Percentiles rank a stretch among this genome's conserved stretches.
Evolutionary conservation across 345 rosid genomes (phyloP).

Genomic region (Ceriops zippeliana): DNA sequence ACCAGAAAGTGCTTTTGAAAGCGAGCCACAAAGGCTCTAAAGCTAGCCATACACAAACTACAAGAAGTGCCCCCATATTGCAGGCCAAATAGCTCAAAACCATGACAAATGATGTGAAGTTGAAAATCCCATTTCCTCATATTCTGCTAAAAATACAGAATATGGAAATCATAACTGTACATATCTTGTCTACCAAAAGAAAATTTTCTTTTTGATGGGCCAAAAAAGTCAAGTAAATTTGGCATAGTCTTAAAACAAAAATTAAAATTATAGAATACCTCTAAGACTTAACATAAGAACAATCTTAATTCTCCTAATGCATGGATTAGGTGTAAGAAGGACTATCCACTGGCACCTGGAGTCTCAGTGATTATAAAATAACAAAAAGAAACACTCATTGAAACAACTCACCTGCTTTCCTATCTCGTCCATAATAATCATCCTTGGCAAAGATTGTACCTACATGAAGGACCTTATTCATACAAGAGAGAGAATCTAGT

Average conservation of each 20-base stretch:
- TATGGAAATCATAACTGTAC: too few relatives aligned
- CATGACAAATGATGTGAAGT: too few relatives aligned
- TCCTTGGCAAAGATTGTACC: conserved; percentile 96
- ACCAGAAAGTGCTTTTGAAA: too few relatives aligned
- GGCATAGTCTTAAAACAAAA: not conserved
- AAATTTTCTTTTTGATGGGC: too few relatives aligned
- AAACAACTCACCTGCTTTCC: conserved; percentile 77
- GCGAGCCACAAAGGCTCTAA: too few relatives aligned
- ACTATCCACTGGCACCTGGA: not conserved
- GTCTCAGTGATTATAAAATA: not conserved
- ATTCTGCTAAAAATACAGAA: too few relatives aligned
- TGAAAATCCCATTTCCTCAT: too few relatives aligned
- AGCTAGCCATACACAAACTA: too few relatives aligned
- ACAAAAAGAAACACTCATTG: conserved; percentile 4
- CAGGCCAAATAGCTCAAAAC: too few relatives aligned
- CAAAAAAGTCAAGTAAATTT: too few relatives aligned
- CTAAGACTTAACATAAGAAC: not conserved
- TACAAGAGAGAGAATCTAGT: not conserved
- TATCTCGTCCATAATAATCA: conserved; percentile 91
- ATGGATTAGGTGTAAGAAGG: not conserved
- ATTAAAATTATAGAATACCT: not conserved
- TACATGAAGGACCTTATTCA: conserved; percentile 37
- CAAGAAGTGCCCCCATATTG: too few relatives aligned
- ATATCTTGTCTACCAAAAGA: too few relatives aligned
- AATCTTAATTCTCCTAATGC: not conserved